These are phyloP conservation scores for Lactarius trivialis DNA, from an alignment of 768 basidiomycete genomes.

Conservation along the genomic window DNA sequence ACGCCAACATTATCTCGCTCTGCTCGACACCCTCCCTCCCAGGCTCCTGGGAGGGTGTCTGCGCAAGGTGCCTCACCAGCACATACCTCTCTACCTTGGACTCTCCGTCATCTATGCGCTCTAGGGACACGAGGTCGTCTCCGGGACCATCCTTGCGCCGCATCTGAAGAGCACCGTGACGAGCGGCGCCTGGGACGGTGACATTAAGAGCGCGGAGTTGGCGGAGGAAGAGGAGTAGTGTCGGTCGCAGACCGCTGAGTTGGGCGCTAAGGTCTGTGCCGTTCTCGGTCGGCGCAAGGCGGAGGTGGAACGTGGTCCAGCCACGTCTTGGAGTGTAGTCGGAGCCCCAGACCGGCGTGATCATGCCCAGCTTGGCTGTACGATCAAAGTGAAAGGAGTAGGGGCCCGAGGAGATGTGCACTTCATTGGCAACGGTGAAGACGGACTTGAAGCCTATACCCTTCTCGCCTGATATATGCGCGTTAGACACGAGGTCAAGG, in stretches of 20 bases:
- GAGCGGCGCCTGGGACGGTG: background rate
- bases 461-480: constrained; percentile 27
- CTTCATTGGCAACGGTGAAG: constrained; percentile 26
- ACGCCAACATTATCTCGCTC: constrained; percentile 26
- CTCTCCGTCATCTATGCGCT: background rate
- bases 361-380: constrained; percentile 24
- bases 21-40: constrained; percentile 18
- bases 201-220: constrained; percentile 20
- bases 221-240: constrained; percentile 27
- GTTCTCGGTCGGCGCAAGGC: constrained; percentile 12
- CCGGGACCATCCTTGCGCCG: constrained; percentile 7
- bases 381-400: constrained; percentile 26
- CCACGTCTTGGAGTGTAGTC: background rate
- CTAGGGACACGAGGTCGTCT: constrained; percentile 1
- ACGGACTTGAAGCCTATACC: constrained; percentile 30
- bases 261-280: constrained; percentile 18
- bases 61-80: constrained; percentile 16
- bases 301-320: constrained; percentile 27
- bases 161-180: background rate
- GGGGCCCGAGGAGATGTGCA: constrained; percentile 23
- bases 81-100: constrained; percentile 5
- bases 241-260: constrained; percentile 19
- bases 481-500: background rate
- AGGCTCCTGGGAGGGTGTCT: constrained; percentile 16
- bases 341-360: constrained; percentile 22